phyloP scores from a whole-genome alignment of 345 rosid genomes.

The Balakata baccata region DNA sequence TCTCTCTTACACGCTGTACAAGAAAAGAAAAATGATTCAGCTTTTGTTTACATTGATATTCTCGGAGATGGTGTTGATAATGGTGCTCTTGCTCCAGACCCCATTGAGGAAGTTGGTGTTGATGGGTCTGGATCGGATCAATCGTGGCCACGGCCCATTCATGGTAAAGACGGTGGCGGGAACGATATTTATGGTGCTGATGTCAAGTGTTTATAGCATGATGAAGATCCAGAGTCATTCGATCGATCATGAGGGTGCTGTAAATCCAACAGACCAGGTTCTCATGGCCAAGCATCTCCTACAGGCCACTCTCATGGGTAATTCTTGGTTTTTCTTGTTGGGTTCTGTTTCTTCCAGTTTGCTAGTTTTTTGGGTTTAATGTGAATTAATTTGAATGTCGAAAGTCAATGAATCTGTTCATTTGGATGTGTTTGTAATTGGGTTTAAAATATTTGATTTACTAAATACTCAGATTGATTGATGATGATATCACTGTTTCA shows the following conservation, averaged over 20 bases:
- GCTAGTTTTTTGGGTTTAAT: not conserved
- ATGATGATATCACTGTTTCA: slow-evolving; percentile 9
- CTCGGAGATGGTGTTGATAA: slow-evolving; percentile 29
- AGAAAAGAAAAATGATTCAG: slow-evolving; percentile 24
- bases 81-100: slow-evolving; percentile 27
- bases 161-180: slow-evolving; percentile 34
- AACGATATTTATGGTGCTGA: slow-evolving; percentile 26
- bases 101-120: slow-evolving; percentile 32
- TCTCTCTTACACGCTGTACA: not conserved
- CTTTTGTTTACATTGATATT: slow-evolving; percentile 27
- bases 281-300: slow-evolving; percentile 34
- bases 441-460: not conserved
- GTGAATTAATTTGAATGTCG: slow-evolving; percentile 1
- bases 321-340: slow-evolving; percentile 1
- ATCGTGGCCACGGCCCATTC: slow-evolving; percentile 32
- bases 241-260: slow-evolving; percentile 22
- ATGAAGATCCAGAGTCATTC: slow-evolving; percentile 28
- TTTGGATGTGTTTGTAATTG: not conserved
- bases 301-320: slow-evolving; percentile 38
- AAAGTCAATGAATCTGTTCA: slow-evolving; percentile 9
- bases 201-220: slow-evolving; percentile 28
- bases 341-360: not conserved
- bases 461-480: not conserved
- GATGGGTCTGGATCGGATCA: slow-evolving; percentile 30
- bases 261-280: slow-evolving; percentile 35